Evolutionary conservation across 495 filamentous ascomycete genomes (phyloP).

Genomic region (Cercophora scortea): DNA sequence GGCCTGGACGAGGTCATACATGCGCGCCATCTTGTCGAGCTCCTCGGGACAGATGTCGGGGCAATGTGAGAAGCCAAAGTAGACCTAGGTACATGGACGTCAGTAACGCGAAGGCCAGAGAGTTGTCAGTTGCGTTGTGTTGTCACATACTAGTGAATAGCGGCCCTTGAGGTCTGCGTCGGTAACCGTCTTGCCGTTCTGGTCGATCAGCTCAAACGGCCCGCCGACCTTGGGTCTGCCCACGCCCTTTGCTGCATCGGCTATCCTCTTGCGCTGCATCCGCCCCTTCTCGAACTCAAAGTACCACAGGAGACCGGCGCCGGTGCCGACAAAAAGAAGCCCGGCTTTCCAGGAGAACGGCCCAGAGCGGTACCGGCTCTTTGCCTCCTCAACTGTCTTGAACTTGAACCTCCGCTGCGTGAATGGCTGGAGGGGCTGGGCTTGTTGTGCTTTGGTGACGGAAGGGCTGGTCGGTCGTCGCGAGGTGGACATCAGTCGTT

Average conservation of each 20-base stretch:
- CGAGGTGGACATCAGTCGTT: conserved; percentile 19
- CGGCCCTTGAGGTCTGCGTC: conserved; percentile 76
- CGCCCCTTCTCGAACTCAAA: conserved; percentile 87
- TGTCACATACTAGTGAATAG: conserved; percentile 56
- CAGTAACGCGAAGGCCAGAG: not conserved
- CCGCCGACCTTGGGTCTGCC: conserved; percentile 91
- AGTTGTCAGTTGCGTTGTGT: not conserved
- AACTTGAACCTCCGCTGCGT: conserved; percentile 26
- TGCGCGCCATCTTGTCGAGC: conserved; percentile 94
- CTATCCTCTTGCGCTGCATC: conserved; percentile 75
- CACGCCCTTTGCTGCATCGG: conserved; percentile 85
- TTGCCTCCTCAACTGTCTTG: conserved; percentile 49
- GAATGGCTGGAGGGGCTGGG: conserved; percentile 23
- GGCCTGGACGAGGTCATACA: conserved; percentile 73
- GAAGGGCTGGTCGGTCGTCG: not conserved
- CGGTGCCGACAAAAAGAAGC: conserved; percentile 72
- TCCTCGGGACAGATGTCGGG: conserved; percentile 99
- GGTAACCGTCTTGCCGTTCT: conserved; percentile 67
- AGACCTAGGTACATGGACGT: conserved; percentile 51
- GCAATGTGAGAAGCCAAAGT: conserved; percentile 98
- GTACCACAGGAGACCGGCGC: conserved; percentile 71
- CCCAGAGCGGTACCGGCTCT: conserved; percentile 46
- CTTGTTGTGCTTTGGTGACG: conserved; percentile 10
- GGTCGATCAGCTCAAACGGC: conserved; percentile 71
- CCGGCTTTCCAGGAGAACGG: conserved; percentile 91